Evolutionary conservation across 139 green algal genomes (phyloP), one percentile per base, ranked within the genome.

Genomic region (Chlorella sorokiniana): DNA sequence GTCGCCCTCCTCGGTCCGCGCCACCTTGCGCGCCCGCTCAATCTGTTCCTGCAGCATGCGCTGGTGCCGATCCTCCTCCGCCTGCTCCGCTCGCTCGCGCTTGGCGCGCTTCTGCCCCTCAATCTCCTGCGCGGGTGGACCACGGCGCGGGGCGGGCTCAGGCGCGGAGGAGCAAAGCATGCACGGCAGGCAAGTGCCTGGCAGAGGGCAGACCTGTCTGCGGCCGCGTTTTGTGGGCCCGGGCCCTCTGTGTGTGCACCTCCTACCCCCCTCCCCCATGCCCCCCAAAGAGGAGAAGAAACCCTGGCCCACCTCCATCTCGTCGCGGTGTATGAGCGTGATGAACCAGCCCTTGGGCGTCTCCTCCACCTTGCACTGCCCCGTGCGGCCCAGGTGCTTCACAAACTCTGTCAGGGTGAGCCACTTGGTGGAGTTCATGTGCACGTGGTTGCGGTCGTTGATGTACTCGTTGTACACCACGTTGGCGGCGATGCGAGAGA

Each of bases 391-490:
- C 64, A 98, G 86, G 81, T 96, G 90, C 84, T 96, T 91, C 8
- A 97, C 89, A 78, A 97, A 97, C 42, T 96, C 94, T 23, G 92
- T 96, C 40, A 98, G 86, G n/a, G 94, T 97, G 16, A 93, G 85
- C 96, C 96, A 99, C 69, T 92, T 89, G 1, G 96, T 99, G 69
- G 90, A 86, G 88, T 99, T 99, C 96, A 99, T 99, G 91, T 99
- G 96, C 0, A 99, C 62, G 86, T 99, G 96, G 80, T 98, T 51
- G 31, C 88, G 69, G 78, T 83, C 78, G 29, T 83, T 76, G 78
- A 83, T 83, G 78, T 83, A 83, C n/a, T 83, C 78, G 65, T 83
- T 83, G 48, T 83, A 83, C 3, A 98, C 90, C 69, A 90, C 78
- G 85, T 96, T 96, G 33, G 95, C 95, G 14, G 88, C 65, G 11